Evolutionary conservation across 2,329 filamentous ascomycete species (phyloP).

Genomic region (Fusarium papillatum): DNA sequence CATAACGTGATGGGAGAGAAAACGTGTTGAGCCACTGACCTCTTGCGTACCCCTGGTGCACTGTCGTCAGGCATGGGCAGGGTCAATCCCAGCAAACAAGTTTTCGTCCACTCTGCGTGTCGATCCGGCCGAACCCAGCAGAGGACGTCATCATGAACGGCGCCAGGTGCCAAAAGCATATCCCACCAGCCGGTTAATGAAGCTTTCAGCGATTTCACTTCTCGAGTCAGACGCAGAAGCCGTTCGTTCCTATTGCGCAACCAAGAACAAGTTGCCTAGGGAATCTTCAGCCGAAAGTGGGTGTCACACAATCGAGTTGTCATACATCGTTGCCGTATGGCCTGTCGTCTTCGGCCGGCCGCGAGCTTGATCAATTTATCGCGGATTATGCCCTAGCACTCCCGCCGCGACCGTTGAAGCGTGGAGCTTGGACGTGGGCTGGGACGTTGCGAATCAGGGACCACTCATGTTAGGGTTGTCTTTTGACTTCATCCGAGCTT

Average conservation of each 20-base stretch:
- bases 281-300: conserved; percentile 1
- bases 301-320: conserved; percentile 44
- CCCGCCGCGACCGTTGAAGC: conserved; percentile 35
- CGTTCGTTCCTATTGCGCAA: not conserved
- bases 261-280: not conserved
- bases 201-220: conserved; percentile 5
- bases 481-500: conserved; percentile 36
- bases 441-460: conserved; percentile 34
- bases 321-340: conserved; percentile 35
- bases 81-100: conserved; percentile 39
- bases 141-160: conserved; percentile 32
- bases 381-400: conserved; percentile 30
- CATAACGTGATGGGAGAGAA: conserved; percentile 3
- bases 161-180: conserved; percentile 21
- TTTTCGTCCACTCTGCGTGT: conserved; percentile 32
- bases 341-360: conserved; percentile 20
- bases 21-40: not conserved
- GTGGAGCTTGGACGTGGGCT: conserved; percentile 28
- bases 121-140: conserved; percentile 28
- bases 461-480: conserved; percentile 7
- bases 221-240: conserved; percentile 8
- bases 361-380: conserved; percentile 26
- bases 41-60: conserved; percentile 9
- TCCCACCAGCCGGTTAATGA: not conserved
- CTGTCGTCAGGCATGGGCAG: conserved; percentile 24